Evolutionary conservation across 108 stramenopile species (phyloP), one percentile per base, ranked within the genome.

Genomic region (Nitzschia sp.): DNA sequence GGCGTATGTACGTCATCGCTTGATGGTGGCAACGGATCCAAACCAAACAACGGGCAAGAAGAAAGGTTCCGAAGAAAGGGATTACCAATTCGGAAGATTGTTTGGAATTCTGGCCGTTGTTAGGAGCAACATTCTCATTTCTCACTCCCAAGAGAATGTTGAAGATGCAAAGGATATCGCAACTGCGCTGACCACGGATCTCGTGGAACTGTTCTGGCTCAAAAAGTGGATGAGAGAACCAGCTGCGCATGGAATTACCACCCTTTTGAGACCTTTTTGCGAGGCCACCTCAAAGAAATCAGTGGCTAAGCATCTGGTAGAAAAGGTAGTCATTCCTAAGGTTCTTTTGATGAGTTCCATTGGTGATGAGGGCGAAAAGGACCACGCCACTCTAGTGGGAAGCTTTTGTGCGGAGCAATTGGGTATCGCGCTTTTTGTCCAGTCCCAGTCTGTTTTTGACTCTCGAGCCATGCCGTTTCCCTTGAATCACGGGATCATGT

Each of bases 191-290:
- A 65, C 29, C 15, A 46, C 50, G 15, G 89, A 90, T 66, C 76
- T 94, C n/a, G 73, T 86, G n/a, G 79, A 86, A 45, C 81, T 94
- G 11, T 90, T 87, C 69, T 68, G 81, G 64, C 68, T 78, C 50
- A 85, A 87, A 56, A 79, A 74, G 17, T 94, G 88, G 88, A 80
- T 94, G 88, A 77, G 83, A 79, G 93, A 94, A 63, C 85, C 90
- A 44, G 77, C 88, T 31, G 80, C 83, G 26, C 86, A 90, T 74
- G 93, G 87, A 1, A 76, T 91, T 21, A 80, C 85, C 9, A 86
- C 87, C 19, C 56, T 91, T 5, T 63, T 93, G 32, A 73, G 66
- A 62, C 48, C 65, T 54, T 76, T 75, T 76, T 63, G 61, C 35
- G 63, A 65, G 22, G 44, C 30, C 16, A 30, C 34, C 26, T 31